Conservation (phyloP, 495 filamentous ascomycete species). For the Penicillium parvum region DNA sequence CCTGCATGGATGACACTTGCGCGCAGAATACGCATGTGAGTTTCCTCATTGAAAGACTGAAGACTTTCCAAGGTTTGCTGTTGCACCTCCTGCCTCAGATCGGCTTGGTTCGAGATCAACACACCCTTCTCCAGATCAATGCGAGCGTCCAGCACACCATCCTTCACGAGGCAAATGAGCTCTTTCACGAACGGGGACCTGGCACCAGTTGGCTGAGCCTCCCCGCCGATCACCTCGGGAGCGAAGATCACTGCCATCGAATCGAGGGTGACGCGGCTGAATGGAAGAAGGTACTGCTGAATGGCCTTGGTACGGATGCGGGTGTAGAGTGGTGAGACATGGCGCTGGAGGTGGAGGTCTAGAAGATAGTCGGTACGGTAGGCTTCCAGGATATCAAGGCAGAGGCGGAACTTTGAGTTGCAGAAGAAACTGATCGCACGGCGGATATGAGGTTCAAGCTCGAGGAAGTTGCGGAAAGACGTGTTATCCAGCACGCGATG, state of each 20-base stretch:
- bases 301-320: slow-evolving; percentile 85
- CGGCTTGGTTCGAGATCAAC: slow-evolving; percentile 62
- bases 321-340: slow-evolving; percentile 64
- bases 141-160: slow-evolving; percentile 65
- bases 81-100: slow-evolving; percentile 66
- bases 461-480: slow-evolving; percentile 79
- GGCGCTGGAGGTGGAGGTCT: slow-evolving; percentile 79
- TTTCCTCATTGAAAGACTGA: slow-evolving; percentile 64
- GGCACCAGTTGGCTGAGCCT: slow-evolving; percentile 38
- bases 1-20: slow-evolving; percentile 71
- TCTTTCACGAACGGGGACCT: slow-evolving; percentile 67
- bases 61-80: slow-evolving; percentile 59
- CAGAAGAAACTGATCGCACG: slow-evolving; percentile 86
- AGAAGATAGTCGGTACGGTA: slow-evolving; percentile 83
- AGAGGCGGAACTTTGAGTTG: slow-evolving; percentile 78
- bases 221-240: slow-evolving; percentile 30
- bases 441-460: slow-evolving; percentile 90
- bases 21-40: slow-evolving; percentile 68
- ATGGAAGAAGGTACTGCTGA: slow-evolving; percentile 81
- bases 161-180: slow-evolving; percentile 69
- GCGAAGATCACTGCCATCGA: slow-evolving; percentile 65
- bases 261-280: slow-evolving; percentile 66
- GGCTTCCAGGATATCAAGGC: slow-evolving; percentile 73
- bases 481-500: slow-evolving; percentile 69
- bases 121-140: slow-evolving; percentile 80